Evolutionary conservation across 73 alveolate genomes (phyloP).

Genomic region (Paramecium tetraurelia): DNA sequence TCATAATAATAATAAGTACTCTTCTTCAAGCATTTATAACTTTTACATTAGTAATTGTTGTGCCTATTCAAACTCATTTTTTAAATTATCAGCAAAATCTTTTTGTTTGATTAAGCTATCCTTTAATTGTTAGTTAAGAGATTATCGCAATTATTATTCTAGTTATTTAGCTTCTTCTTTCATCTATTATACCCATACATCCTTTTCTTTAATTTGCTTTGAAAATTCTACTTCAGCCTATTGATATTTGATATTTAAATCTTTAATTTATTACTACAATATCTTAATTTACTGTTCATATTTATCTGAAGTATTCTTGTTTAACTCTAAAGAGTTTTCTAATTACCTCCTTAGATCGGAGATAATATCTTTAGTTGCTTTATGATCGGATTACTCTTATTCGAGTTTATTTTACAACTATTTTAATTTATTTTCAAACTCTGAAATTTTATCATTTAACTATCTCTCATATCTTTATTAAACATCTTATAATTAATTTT

Average conservation of each 20-base stretch:
- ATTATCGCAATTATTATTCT: background rate
- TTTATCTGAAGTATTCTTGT: background rate
- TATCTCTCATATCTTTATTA: slow-evolving; percentile 22
- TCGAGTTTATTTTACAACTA: slow-evolving; percentile 41
- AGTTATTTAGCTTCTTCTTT: slow-evolving; percentile 42
- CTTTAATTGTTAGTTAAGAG: background rate
- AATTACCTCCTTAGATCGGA: slow-evolving; percentile 14
- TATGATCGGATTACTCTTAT: slow-evolving; percentile 36
- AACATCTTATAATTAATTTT: slow-evolving; percentile 39
- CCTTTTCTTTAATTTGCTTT: background rate
- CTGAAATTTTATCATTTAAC: slow-evolving; percentile 36
- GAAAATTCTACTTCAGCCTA: background rate
- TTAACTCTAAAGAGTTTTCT: background rate
- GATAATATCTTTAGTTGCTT: background rate
- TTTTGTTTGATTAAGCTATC: slow-evolving; percentile 7
- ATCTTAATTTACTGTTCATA: background rate
- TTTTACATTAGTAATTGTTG: slow-evolving; percentile 4
- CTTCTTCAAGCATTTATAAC: slow-evolving; percentile 47
- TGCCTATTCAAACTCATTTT: slow-evolving; percentile 42
- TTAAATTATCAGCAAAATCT: slow-evolving; percentile 54
- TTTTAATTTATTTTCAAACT: slow-evolving; percentile 52
- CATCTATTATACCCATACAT: slow-evolving; percentile 37
- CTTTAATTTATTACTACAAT: slow-evolving; percentile 32
- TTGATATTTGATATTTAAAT: background rate
- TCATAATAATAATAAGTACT: background rate